Base-by-base conservation (phyloP, 2,329 filamentous ascomycete genomes). In the Botryotinia globosa region DNA sequence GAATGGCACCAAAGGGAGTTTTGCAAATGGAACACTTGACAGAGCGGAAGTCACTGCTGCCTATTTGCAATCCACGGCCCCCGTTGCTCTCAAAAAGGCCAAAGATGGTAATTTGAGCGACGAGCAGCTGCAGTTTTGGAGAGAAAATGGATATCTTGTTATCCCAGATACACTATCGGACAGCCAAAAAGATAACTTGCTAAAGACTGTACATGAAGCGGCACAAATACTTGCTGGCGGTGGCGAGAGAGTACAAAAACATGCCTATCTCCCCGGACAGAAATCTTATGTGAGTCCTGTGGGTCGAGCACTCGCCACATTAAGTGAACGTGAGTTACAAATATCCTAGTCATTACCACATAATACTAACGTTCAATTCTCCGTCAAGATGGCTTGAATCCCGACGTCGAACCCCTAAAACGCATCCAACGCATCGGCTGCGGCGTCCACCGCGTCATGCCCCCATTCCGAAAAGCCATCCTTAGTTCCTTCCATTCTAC, bases 101-200 rank as follows among this genome's bases (percentile, higher is more conserved):
- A 42, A 44, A 16, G 29, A 29, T n/a, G 56, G 67, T n/a, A 1
- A 29, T 39, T 37, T 69, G 7, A 62, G 37, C 42, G 22, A 48
- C 22, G 56, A 69, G n/a, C 67, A 69, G 51, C 37, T 69, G 14
- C 67, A 62, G n/a, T 62, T 62, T 16, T 69, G 67, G 67, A 59
- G 32, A 45, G 67, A 69, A 29, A 69, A 69, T 37, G 67, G 56
- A 7, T 69, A 69, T 32, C 42, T 69, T 3, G 29, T 62, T 25
- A 69, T 69, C 22, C 56, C 56, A 22, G 34, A 69, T 6, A 56
- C 32, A 59, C 8, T 69, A n/a, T 14, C 67, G 7, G 39, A 5
- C 1, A 25, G 20, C 4, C 37, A 61, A n/a, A 59, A 61, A 18
- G 32, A 45, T 4, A 16, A 37, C 16, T 62, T 69, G 7, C 67